These are phyloP conservation scores for Babesia ovata DNA, from an alignment of 169 alveolate genomes.

Conservation along the genomic window DNA sequence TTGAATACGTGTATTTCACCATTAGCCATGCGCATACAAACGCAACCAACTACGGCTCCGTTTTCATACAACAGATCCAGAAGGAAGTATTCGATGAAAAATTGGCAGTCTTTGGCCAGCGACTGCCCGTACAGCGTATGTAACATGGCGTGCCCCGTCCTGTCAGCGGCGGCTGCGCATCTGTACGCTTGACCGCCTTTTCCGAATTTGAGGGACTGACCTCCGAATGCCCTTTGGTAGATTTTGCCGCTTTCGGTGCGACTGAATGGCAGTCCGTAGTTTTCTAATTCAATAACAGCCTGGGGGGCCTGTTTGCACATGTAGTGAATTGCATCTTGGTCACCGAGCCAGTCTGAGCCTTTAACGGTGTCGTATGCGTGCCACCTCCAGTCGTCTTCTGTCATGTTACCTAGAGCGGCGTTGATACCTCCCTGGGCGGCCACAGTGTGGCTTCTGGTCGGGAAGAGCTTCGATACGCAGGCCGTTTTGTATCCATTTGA, in stretches of 20 bases:
- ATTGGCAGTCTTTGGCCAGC: slow-evolving; percentile 89
- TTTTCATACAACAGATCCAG: slow-evolving; percentile 92
- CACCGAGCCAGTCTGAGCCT: slow-evolving; percentile 99
- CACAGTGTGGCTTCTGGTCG: slow-evolving; percentile 98
- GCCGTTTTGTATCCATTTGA: slow-evolving; percentile 86
- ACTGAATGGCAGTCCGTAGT: slow-evolving; percentile 96
- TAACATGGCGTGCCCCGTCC: slow-evolving; percentile 98
- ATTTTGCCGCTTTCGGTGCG: slow-evolving; percentile 93
- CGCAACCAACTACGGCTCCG: slow-evolving; percentile 90
- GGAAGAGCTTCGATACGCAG: slow-evolving; percentile 94
- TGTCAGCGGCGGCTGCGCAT: slow-evolving; percentile 98
- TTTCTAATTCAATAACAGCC: slow-evolving; percentile 94
- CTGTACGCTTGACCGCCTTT: slow-evolving; percentile 98
- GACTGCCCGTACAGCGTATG: slow-evolving; percentile 95
- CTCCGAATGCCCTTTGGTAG: slow-evolving; percentile 98
- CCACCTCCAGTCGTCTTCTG: slow-evolving; percentile 98
- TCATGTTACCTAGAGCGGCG: slow-evolving; percentile 89
- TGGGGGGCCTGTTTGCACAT: slow-evolving; percentile 96
- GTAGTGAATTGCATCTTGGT: slow-evolving; percentile 96
- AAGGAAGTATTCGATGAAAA: slow-evolving; percentile 96
- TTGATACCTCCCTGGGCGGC: slow-evolving; percentile 92
- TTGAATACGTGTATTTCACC: slow-evolving; percentile 95
- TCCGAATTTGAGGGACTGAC: slow-evolving; percentile 94
- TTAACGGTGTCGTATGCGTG: slow-evolving; percentile 98
- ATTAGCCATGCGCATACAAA: slow-evolving; percentile 93